Percentiles rank a stretch among this genome's conserved stretches.
Conservation (phyloP, 129 eudicot genomes). For the Chrysanthemum lavandulifolium region DNA sequence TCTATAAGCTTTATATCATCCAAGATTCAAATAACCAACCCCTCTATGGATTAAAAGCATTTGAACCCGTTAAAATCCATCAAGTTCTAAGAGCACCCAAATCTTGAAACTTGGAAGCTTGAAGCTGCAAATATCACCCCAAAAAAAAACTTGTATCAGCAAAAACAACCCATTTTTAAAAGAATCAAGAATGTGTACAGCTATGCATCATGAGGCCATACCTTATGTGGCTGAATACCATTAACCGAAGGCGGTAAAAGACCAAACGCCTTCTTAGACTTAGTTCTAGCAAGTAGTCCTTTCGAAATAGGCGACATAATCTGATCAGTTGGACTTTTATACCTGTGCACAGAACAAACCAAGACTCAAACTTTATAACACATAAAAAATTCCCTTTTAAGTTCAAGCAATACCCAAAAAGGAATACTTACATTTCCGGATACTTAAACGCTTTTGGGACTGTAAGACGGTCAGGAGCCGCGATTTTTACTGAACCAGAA, state of each 20-base stretch:
- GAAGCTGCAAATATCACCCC: conserved; percentile 36
- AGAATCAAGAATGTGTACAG: background rate
- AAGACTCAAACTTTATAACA: background rate
- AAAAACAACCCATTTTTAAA: background rate
- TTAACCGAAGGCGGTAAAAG: conserved; percentile 26
- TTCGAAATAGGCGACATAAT: conserved; percentile 82
- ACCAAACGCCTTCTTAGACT: conserved; percentile 43
- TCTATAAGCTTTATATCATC: background rate
- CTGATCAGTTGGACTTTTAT: conserved; percentile 82
- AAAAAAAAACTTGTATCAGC: background rate
- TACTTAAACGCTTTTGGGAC: conserved; percentile 80
- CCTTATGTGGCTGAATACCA: conserved; percentile 45
- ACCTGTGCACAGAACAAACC: conserved; percentile 39
- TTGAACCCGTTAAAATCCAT: conserved; percentile 12
- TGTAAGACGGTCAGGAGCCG: conserved; percentile 69
- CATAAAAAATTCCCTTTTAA: background rate
- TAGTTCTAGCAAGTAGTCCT: conserved; percentile 72
- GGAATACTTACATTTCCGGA: conserved; percentile 55
- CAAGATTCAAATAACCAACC: conserved; percentile 10
- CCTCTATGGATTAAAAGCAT: background rate
- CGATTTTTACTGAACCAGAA: conserved; percentile 23
- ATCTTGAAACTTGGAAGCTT: conserved; percentile 36
- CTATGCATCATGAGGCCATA: conserved; percentile 23
- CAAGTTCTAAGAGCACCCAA: conserved; percentile 27
- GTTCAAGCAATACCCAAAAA: background rate